These are phyloP conservation scores for Trichaptum fuscoviolaceum DNA, from an alignment of 768 basidiomycete species.

Conservation along the genomic window DNA sequence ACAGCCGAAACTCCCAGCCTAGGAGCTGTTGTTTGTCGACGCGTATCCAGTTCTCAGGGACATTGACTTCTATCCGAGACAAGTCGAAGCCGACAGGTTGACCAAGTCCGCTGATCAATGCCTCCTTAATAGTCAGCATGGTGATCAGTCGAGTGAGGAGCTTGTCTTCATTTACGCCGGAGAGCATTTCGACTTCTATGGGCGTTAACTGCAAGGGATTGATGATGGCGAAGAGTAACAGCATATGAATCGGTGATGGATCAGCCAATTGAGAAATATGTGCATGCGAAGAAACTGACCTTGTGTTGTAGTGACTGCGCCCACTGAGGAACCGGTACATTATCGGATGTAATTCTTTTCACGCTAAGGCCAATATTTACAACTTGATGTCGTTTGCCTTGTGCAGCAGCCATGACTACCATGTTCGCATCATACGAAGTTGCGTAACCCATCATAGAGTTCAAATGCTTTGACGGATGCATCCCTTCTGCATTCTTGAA, in stretches of 20 bases:
- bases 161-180: constrained; percentile 53
- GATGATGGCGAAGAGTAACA: neutral
- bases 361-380: constrained; percentile 80
- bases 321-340: constrained; percentile 55
- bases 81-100: constrained; percentile 78
- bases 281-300: constrained; percentile 34
- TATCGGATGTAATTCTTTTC: constrained; percentile 61
- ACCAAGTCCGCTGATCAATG: constrained; percentile 81
- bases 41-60: constrained; percentile 52
- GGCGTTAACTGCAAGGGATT: constrained; percentile 17
- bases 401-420: constrained; percentile 83
- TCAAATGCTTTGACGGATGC: constrained; percentile 57
- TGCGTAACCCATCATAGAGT: constrained; percentile 78
- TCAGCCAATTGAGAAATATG: constrained; percentile 3
- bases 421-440: constrained; percentile 62
- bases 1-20: constrained; percentile 87
- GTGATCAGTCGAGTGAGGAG: constrained; percentile 72
- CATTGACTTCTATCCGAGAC: constrained; percentile 77
- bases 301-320: constrained; percentile 73
- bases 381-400: constrained; percentile 69
- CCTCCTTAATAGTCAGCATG: constrained; percentile 71
- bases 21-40: constrained; percentile 65
- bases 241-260: constrained; percentile 1
- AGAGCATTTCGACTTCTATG: constrained; percentile 50
- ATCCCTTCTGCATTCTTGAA: constrained; percentile 51